Base-by-base conservation (phyloP, 2,329 filamentous ascomycete genomes). In the Neodidymelliopsis sp. region DNA sequence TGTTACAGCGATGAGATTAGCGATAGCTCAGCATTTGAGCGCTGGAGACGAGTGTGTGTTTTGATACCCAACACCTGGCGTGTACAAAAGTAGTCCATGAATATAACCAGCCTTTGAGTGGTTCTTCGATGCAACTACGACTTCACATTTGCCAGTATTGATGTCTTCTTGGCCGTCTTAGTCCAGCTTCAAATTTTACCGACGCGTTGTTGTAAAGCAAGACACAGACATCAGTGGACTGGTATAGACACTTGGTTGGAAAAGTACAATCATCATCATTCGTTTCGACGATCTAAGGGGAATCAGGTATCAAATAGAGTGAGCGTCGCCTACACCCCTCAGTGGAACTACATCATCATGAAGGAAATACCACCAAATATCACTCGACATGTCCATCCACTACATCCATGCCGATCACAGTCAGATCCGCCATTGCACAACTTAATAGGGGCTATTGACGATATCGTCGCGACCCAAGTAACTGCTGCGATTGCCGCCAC, bases 381-480 rank as follows among this genome's bases (percentile, higher is more conserved):
- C n/a, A 15, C 29, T 47, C 22, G n/a, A 33, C 23, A 46, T 23
- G 27, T 13, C 12, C 16, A 25, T 8, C 13, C 8, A 11, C 9
- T 23, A 16, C 6, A 27, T 13, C 33, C 29, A 33, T 4, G 19
- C 12, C n/a, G 5, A 12, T 23, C 15, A 25, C 4, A 20, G 19
- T 3, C 2, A 15, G 6, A 6, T 25, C 18, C 9, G 12, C 23
- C 18, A 18, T 40, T 35, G 15, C 34, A 41, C 28, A 23, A 24
- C 22, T 39, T 62, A 86, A 53, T 85, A 86, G 36, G 84, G 84
- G 50, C 81, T 84, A 66, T 96, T 87, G 18, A 97, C 93, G 60
- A 97, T 86, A 47, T 96, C 91, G 30, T 91, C 88, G 68, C 84
- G 85, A 40, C 87, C 86, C 36, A 96, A 78, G 75, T 90, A 90